Base-by-base conservation (phyloP, 805 yeast genomes). In the Nakazawaea pomicola region DNA sequence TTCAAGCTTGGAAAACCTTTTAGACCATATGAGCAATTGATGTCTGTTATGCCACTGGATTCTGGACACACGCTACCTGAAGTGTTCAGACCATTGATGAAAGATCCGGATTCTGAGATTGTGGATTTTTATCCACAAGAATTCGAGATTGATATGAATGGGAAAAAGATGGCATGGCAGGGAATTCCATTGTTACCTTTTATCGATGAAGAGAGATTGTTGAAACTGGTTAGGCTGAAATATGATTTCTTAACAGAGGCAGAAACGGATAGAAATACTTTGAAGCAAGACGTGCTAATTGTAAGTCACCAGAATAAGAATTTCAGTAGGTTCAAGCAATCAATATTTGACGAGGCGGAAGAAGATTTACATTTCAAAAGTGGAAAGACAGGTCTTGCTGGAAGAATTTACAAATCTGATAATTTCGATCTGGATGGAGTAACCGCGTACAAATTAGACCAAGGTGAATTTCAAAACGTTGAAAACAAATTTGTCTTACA, bases 1-100 rank as follows among this genome's bases (percentile, higher is more conserved):
- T 87, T 90, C 54, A 69, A 70, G 8, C 54, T 58, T 31, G 96
- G 96, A 6, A 67, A 70, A 42, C 97, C 98, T 10, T 89, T 90
- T 62, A 62, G 79, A 48, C 98, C 98, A 1, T 90, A 71, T 62
- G 98, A 90, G 57, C 98, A 90, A 61, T 70, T 90, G 52, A 89
- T 89, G 96, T 81, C 95, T 56, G 97, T 90, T 20, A 64, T 90
- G 50, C 98, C 98, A 1, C 96, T 96, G 4, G 95, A 93, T 3
- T 86, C 95, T 0, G 86, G 88, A 4, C 93, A 87, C 56, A 82
- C 82, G 6, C 66, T 90, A 29, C 98, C 98, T 0, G 80, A 75
- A 38, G 76, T 84, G 4, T 86, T 90, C 61, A 72, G 89, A 45
- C 82, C 84, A 1, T 64, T 90, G 52, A 90, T 90, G 98, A 75